Base-by-base conservation (phyloP, 2,329 filamentous ascomycete genomes). In the Cladosporium oxysporum region DNA sequence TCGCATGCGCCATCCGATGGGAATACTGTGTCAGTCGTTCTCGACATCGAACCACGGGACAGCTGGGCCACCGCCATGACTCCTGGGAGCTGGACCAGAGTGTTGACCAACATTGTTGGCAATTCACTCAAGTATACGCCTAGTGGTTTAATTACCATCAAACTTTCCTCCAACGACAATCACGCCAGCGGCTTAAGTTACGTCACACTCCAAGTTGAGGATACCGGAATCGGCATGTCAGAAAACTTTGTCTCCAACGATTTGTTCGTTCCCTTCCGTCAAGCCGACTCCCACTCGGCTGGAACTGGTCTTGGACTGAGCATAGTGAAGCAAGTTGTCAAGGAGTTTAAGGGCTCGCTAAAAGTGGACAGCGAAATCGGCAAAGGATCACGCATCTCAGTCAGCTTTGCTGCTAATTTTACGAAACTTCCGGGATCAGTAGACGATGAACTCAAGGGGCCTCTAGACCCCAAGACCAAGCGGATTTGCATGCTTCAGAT, bases 111-210 rank as follows among this genome's bases (percentile, higher is more conserved):
- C 59, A 65, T 83, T 1, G 77, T 82, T 12, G 80, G 81, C 0
- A 83, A 83, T 70, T 75, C 81, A 0, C 71, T 83, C n/a, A 83
- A 83, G 67, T 82, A 83, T 66, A 82, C 79, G 0, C 65, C 71
- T 1, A 66, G 72, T 16, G 79, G 81, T 0, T 76, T 72, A 28
- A 79, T 83, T 52, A 69, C 71, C 10, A 68, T 81, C 44, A 61
- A 31, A 16, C 49, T 63, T 5, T 53, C n/a, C 23, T 18, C 60
- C 2, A 33, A 8, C 16, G 18, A 55, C 7, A 7, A 67, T 52
- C 6, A 14, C 77, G 14, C 70, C 70, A n/a, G 66, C 70, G 29
- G 66, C 68, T 65, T 59, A 69, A 58, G 2, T 63, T 49, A 57
- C 14, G 66, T 71, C 16, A 52, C 33, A 3, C 61, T 73, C 3